Base-by-base conservation (phyloP, 192 early-diverging fungal species). In the Coemansia sp. region DNA sequence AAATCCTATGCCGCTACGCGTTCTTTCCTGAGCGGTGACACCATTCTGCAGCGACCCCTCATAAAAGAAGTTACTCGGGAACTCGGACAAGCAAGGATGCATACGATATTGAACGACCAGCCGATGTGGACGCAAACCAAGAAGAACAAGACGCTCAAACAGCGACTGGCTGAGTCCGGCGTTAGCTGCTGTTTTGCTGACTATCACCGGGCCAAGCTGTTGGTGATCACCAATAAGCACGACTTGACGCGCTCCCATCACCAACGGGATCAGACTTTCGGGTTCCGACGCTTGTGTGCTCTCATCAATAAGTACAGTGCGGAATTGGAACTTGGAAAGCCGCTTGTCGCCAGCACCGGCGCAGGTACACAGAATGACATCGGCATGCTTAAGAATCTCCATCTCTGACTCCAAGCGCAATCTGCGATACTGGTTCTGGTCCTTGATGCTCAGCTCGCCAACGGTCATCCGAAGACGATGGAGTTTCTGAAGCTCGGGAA, bases 21-120 rank as follows among this genome's bases (percentile, higher is more conserved):
- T 77, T 67, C 98, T 92, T 70, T 99, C 96, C 50, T 88, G 89
- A 3, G 91, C 88, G 0, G 97, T 96, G 42, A 99, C 94, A 59
- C 98, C 98, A 66, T 99, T 98, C 77, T 97, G 94, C 39, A 98
- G 85, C 18, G 94, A 93, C 13, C 98, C 98, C 77, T 99, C 98
- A 72, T 99, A 99, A 69, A 99, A 98, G 92, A 97, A 96, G 76
- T 99, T 99, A 70, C 93, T 95, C 2, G 98, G 95, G 71, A 98
- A 99, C 83, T 95, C 97, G 11, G 98, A 98, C 26, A 99, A 80
- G 68, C 96, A 96, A 40, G 98, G 98, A 67, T 99, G 98, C 98
- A 98, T 98, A 71, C 98, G 94, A 70, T 99, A 99, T 78, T 99
- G 98, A 5, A 99, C 96, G 61, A 98, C 93, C 16, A 99, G 88